Base-by-base conservation (phyloP, 2,329 filamentous ascomycete genomes). In the Coleophoma crateriformis region DNA sequence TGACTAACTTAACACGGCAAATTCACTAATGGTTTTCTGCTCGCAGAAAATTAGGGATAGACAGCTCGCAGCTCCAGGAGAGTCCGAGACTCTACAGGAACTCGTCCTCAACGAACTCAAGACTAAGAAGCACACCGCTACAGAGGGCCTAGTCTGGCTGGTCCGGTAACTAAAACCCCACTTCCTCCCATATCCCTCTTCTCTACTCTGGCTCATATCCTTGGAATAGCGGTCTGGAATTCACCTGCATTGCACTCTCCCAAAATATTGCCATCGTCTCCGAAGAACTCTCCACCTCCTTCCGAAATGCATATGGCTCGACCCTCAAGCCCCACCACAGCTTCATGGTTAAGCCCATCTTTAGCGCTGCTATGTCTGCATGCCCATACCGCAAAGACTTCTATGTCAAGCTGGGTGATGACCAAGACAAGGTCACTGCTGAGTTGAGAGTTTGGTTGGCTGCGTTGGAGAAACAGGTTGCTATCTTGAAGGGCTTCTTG, bases 381-480 rank as follows among this genome's bases (percentile, higher is more conserved):
- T 92, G 88, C 59, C 94, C 94, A 2, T 96, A 96, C 78, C 83
- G 92, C 60, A 89, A 88, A 68, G 88, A 92, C 70, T 97, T 99
- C 67, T 97, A 96, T 68, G 71, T 71, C 57, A 96, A 96, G 80
- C 77, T 99, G 40, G 90, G 88, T 35, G 73, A 75, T 17, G 80
- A 88, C 64, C 69, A 78, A 37, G 71, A 66, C 32, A 81, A 85
- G 69, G 85, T 94, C 45, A 61, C 76, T 46, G 65, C 70, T 49
- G 81, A 87, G 64, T 69, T 96, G 62, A 71, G 76, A 59, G 71
- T 74, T 55, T 96, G 92, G 79, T 75, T 97, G 54, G 73, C 70
- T n/a, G 82, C 86, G 8, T 73, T 97, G 61, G 85, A 94, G 73
- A 84, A 85, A 69, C 78, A 86, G 59, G 84, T 96, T 45, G 72